These are phyloP conservation scores for Silene noctiflora DNA, from an alignment of 179 eudicot species.

Conservation along the genomic window DNA sequence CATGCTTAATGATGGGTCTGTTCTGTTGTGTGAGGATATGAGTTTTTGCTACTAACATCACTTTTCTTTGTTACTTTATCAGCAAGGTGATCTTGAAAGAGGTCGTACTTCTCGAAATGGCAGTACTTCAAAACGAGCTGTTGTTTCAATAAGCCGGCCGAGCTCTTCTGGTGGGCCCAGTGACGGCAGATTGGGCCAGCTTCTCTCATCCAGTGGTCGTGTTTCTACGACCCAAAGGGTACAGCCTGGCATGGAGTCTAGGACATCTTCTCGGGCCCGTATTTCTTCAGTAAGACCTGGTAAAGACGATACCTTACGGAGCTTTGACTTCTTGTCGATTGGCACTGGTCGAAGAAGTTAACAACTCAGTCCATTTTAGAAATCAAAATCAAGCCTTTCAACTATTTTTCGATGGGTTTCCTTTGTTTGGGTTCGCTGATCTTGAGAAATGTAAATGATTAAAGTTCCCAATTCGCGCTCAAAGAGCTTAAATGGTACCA, in stretches of 20 bases:
- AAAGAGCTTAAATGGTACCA: conserved; percentile 7
- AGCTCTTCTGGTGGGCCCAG: conserved; percentile 59
- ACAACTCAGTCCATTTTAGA: background rate
- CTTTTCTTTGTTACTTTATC: conserved; percentile 3
- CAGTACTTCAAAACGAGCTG: conserved; percentile 51
- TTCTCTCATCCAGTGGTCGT: conserved; percentile 50
- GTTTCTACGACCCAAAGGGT: conserved; percentile 49
- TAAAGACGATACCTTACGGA: conserved; percentile 33
- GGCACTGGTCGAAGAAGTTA: conserved; percentile 6
- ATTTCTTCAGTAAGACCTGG: conserved; percentile 37
- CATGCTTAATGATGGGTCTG: background rate
- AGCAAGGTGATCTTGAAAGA: conserved; percentile 52
- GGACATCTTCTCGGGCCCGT: conserved; percentile 45
- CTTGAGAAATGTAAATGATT: conserved; percentile 6
- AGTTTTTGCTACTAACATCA: background rate
- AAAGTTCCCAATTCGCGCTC: conserved; percentile 14
- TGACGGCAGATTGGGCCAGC: conserved; percentile 44
- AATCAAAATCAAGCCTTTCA: background rate
- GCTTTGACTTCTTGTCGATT: conserved; percentile 9
- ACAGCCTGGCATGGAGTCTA: conserved; percentile 55
- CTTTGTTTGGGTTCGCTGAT: background rate
- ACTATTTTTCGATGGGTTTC: background rate
- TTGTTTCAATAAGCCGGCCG: conserved; percentile 25
- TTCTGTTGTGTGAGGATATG: background rate
- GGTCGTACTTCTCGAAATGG: conserved; percentile 46